Percentiles rank a stretch among this genome's conserved stretches.
These are phyloP conservation scores for Fusarium sp. DNA, from an alignment of 2,329 filamentous ascomycete species.

Conservation along the genomic window DNA sequence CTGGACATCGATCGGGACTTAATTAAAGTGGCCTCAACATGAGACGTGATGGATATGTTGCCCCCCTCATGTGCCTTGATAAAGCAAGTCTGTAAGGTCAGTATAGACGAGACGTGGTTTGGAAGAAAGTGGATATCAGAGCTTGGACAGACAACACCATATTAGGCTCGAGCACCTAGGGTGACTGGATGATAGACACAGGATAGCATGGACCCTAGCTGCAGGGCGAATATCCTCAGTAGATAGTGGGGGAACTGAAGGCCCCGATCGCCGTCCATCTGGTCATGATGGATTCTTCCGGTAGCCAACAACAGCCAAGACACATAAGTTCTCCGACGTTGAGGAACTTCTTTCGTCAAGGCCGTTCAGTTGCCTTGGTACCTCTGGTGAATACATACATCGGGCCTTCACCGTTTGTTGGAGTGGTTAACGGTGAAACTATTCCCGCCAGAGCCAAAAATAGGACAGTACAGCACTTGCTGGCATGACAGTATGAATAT, in stretches of 20 bases:
- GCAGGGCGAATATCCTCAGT: constrained; percentile 11
- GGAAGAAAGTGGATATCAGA: constrained; percentile 20
- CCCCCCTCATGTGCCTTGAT: constrained; percentile 21
- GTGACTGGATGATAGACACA: constrained; percentile 14
- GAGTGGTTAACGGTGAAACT: constrained; percentile 19
- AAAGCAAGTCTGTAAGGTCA: constrained; percentile 12
- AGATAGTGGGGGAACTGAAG: constrained; percentile 33
- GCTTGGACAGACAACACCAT: constrained; percentile 25
- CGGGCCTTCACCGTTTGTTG: neutral
- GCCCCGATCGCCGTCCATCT: constrained; percentile 15
- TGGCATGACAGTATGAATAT: too few species aligned
- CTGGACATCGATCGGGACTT: constrained; percentile 40
- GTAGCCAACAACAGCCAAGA: constrained; percentile 19
- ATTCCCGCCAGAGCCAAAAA: constrained; percentile 23
- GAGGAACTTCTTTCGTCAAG: neutral
- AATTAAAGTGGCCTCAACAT: constrained; percentile 43
- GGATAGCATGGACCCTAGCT: constrained; percentile 20
- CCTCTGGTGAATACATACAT: neutral
- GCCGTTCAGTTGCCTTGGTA: constrained; percentile 7
- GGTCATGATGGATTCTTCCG: constrained; percentile 18
- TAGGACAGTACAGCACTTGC: constrained; percentile 24
- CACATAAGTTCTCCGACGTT: constrained; percentile 15
- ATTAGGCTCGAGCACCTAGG: constrained; percentile 26
- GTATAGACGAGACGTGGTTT: constrained; percentile 33
- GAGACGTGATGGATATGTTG: constrained; percentile 41